A percentile compares a stretch with the other conserved stretches of the same genome.
phyloP scores from a whole-genome alignment of 805 yeast genomes.

The Millerozyma miso region DNA sequence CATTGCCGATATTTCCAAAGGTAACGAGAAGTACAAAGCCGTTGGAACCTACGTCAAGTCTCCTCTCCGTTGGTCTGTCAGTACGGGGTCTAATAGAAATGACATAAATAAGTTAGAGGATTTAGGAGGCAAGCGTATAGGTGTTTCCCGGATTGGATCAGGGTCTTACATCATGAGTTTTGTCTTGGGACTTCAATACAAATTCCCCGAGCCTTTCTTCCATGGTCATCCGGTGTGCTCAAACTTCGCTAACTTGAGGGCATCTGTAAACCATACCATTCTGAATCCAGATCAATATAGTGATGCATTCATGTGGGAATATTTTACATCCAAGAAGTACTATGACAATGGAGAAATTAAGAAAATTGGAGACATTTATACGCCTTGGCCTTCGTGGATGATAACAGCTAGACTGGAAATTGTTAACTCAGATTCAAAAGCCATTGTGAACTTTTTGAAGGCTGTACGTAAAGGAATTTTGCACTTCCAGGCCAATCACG shows the following conservation, averaged over 20 bases:
- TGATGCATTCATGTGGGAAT: constrained; percentile 96
- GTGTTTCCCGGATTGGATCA: constrained; percentile 83
- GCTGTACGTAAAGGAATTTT: constrained; percentile 65
- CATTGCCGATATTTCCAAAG: constrained; percentile 75
- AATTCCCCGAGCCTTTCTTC: constrained; percentile 50
- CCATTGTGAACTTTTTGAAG: constrained; percentile 37
- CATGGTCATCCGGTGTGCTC: constrained; percentile 53
- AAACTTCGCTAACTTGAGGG: constrained; percentile 72
- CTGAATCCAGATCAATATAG: constrained; percentile 41
- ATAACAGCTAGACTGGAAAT: constrained; percentile 50
- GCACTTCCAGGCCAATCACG: constrained; percentile 56
- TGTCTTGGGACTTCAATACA: constrained; percentile 64
- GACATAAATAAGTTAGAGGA: constrained; percentile 51
- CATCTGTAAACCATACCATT: constrained; percentile 60
- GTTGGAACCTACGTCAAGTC: constrained; percentile 82
- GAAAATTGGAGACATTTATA: constrained; percentile 79
- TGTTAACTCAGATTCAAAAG: constrained; percentile 20
- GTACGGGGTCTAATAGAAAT: constrained; percentile 62
- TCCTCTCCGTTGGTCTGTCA: constrained; percentile 87
- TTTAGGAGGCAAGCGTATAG: constrained; percentile 60
- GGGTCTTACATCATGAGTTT: constrained; percentile 91
- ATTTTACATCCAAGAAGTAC: constrained; percentile 82
- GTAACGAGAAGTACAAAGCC: constrained; percentile 58
- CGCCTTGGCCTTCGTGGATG: constrained; percentile 98
- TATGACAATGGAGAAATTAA: constrained; percentile 78